Conservation (phyloP, 345 rosid genomes). For the Eucalyptus urophylla region DNA sequence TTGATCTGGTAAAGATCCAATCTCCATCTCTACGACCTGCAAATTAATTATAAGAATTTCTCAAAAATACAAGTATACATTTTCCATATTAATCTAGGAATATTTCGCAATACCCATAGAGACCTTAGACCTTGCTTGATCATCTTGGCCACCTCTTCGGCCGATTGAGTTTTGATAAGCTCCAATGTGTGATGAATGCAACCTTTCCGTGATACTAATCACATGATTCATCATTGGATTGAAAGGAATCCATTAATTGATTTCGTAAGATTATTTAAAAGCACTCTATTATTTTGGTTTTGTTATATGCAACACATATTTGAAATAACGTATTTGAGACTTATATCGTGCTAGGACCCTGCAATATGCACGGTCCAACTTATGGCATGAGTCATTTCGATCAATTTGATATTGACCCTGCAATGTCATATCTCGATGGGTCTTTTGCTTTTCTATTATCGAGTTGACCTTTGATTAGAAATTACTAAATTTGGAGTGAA, state of each 20-base stretch:
- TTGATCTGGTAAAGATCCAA: neutral
- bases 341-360: neutral
- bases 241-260: neutral
- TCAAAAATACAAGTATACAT: neutral
- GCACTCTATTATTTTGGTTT: neutral
- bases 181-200: neutral
- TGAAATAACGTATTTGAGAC: neutral
- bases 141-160: neutral
- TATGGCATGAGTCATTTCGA: neutral
- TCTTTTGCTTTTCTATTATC: neutral
- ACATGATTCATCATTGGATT: neutral
- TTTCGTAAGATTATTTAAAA: neutral
- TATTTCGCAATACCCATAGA: neutral
- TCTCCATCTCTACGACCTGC: neutral
- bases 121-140: neutral
- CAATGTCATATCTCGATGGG: neutral
- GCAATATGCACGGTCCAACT: neutral
- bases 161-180: neutral
- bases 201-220: neutral
- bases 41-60: neutral
- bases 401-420: neutral
- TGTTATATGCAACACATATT: neutral
- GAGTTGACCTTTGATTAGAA: neutral
- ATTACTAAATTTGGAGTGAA: neutral
- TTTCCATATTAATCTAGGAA: neutral